Evolutionary conservation across 1,284 basidiomycete species (phyloP), one percentile per base, ranked within the genome.

Genomic region (Austroboletus niveus): DNA sequence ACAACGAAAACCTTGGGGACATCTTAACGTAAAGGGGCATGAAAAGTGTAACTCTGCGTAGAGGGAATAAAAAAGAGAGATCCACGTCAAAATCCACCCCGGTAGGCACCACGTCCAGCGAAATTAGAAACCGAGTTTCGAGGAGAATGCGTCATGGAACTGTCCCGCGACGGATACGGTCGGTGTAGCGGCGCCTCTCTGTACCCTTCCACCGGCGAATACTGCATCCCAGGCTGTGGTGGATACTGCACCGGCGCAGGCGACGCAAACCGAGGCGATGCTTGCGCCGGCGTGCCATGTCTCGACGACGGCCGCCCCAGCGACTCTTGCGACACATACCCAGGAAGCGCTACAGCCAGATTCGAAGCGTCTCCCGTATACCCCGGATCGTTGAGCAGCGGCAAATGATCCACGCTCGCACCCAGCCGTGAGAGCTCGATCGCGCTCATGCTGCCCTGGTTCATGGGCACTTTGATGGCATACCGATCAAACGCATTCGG

Each of bases 391-490:
- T 66, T 68, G 40, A 88, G 73, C 14, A 88, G 64, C 3, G 85
- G 85, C 51, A 76, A 61, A 17, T 72, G 66, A 51, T 86, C 83
- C 43, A 75, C 72, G 57, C 78, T 78, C 7, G 71, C 66, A 50
- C 80, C 78, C 40, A 86, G 65, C 22, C 76, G 74, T 5, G 75
- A 65, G 55, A 88, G 72, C 64, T 87, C 85, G 45, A 85, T 81
- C 32, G 82, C 73, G 29, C 69, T 65, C 47, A 58, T 70, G 10
- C 41, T 59, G 9, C 20, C 55, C 17, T 65, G 66, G 42, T 61
- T 60, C 30, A 53, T 51, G 10, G 70, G 65, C 1, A 79, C 77
- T 34, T 72, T 69, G 15, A 72, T 66, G 30, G 85, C 69, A 62
- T 87, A 89, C 5, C 75, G 75, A 27, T 84, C 79, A 59, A 83